phyloP scores from a whole-genome alignment of 1,284 basidiomycete species.

The Malassezia slooffiae region DNA sequence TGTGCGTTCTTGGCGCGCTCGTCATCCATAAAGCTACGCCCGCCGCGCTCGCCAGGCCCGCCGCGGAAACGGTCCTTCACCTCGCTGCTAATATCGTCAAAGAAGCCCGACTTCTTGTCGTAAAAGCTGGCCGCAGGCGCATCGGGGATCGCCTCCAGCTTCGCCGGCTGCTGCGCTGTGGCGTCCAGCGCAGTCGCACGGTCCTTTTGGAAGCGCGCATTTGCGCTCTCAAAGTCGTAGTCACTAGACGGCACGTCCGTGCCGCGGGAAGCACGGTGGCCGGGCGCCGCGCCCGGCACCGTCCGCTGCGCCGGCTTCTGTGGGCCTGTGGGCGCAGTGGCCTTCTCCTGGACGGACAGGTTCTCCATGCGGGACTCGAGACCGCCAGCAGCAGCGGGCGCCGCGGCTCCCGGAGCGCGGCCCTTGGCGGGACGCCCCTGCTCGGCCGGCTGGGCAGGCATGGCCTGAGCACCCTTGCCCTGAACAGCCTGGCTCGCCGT shows the following conservation, averaged over 20 bases:
- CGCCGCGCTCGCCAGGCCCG: background rate
- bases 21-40: slow-evolving; percentile 11
- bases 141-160: slow-evolving; percentile 36
- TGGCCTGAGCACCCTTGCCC: too few species aligned
- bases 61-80: slow-evolving; percentile 32
- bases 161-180: slow-evolving; percentile 5
- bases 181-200: background rate
- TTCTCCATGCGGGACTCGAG: too few species aligned
- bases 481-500: too few species aligned
- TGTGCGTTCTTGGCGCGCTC: slow-evolving; percentile 40
- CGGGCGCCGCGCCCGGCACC: background rate
- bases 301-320: background rate
- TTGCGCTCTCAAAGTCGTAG: slow-evolving; percentile 43
- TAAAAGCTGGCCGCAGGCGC: slow-evolving; percentile 28
- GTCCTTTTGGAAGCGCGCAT: slow-evolving; percentile 38
- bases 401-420: too few species aligned
- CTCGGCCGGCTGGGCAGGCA: too few species aligned
- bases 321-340: too few species aligned
- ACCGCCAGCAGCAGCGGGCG: too few species aligned
- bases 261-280: background rate
- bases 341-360: too few species aligned
- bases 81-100: slow-evolving; percentile 42
- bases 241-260: slow-evolving; percentile 25
- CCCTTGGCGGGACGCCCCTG: too few species aligned
- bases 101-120: slow-evolving; percentile 42